Evolutionary conservation across 1,139 yeast species (phyloP).

Genomic region (Sugiyamaella pinicola): DNA sequence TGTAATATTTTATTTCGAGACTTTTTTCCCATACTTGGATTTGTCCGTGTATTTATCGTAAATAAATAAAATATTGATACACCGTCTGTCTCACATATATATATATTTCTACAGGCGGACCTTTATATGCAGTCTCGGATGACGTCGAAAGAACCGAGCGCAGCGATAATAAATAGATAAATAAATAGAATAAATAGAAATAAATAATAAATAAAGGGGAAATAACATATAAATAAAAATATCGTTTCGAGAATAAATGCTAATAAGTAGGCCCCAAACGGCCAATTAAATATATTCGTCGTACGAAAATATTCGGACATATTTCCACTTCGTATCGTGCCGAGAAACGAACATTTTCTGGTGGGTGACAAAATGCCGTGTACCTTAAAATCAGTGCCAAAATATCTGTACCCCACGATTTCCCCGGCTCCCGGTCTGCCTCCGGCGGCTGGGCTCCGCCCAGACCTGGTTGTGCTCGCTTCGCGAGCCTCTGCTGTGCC

Average conservation of each 20-base stretch:
- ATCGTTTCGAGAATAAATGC: neutral
- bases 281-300: too few species aligned
- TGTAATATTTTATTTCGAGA: too few species aligned
- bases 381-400: neutral
- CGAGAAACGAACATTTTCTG: neutral
- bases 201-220: neutral
- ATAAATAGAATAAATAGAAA: neutral
- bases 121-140: neutral
- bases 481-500: neutral
- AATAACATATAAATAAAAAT: too few species aligned
- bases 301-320: too few species aligned
- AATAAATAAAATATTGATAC: too few species aligned
- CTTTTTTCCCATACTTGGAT: too few species aligned
- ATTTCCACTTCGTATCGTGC: too few species aligned
- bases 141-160: neutral
- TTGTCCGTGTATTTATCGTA: neutral
- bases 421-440: neutral
- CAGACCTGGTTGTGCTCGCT: too few species aligned
- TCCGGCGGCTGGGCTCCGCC: too few species aligned
- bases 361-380: neutral
- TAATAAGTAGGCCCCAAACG: too few species aligned
- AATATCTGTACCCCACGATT: neutral
- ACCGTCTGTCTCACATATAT: too few species aligned
- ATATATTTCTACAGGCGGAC: neutral
- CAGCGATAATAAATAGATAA: neutral